phyloP scores from a whole-genome alignment of 306 rosid genomes.

The Dalbergia oliveri region DNA sequence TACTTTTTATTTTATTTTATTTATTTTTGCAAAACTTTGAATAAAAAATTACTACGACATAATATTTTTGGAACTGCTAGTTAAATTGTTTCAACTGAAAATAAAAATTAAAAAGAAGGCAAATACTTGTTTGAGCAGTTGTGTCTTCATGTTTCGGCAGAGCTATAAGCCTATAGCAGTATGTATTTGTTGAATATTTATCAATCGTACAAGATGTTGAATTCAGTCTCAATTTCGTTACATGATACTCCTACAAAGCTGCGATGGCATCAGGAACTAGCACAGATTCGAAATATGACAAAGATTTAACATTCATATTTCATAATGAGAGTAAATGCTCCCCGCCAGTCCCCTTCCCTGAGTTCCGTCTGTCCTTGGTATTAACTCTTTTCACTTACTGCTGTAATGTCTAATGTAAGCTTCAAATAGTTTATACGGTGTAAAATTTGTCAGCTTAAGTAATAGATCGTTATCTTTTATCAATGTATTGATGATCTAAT shows the following conservation, averaged over 20 bases:
- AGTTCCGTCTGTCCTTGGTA: not conserved
- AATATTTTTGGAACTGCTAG: too few species aligned
- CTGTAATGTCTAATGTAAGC: too few species aligned
- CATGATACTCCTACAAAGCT: not conserved
- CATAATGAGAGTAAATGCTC: not conserved
- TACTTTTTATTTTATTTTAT: too few species aligned
- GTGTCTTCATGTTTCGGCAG: slow-evolving; percentile 9
- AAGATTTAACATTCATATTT: not conserved
- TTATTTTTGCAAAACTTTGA: not conserved
- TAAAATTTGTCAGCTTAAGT: too few species aligned
- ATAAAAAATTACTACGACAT: too few species aligned
- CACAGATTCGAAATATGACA: not conserved
- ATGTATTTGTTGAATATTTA: not conserved
- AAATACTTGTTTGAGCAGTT: not conserved
- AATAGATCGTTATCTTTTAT: too few species aligned
- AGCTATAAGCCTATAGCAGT: not conserved
- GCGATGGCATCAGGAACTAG: not conserved
- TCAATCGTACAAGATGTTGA: not conserved
- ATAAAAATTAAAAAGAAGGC: too few species aligned
- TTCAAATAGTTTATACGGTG: too few species aligned
- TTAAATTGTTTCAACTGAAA: too few species aligned
- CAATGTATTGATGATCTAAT: too few species aligned
- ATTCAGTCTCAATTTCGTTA: not conserved
- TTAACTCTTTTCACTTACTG: too few species aligned
- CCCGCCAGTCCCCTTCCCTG: not conserved